phyloP scores from a whole-genome alignment of 2,329 filamentous ascomycete genomes.

The Gnomoniopsis sp. region DNA sequence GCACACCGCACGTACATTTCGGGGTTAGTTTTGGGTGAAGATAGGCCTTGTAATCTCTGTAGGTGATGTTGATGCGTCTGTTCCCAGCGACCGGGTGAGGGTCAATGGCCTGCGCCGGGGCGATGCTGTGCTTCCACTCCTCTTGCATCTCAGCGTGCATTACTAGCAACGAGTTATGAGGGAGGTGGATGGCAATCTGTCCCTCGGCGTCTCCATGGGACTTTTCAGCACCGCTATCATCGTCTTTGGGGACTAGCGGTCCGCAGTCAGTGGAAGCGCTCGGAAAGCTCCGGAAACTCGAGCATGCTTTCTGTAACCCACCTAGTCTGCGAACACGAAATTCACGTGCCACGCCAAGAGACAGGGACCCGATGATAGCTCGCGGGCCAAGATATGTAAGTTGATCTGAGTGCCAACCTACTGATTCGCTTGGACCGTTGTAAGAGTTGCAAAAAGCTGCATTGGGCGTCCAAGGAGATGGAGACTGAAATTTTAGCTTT shows the following conservation, averaged over 20 bases:
- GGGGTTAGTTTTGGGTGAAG: conserved; percentile 78
- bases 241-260: conserved; percentile 53
- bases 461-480: conserved; percentile 75
- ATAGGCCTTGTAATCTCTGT: conserved; percentile 75
- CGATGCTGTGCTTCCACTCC: conserved; percentile 88
- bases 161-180: conserved; percentile 87
- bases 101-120: conserved; percentile 71
- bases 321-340: conserved; percentile 77
- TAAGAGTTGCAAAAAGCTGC: conserved; percentile 96
- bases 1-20: conserved; percentile 69
- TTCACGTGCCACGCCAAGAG: conserved; percentile 86
- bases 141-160: conserved; percentile 99
- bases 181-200: conserved; percentile 88
- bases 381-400: conserved; percentile 84
- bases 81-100: conserved; percentile 80
- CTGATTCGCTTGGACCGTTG: conserved; percentile 72
- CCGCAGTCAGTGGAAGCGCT: conserved; percentile 19
- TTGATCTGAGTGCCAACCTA: conserved; percentile 91
- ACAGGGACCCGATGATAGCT: conserved; percentile 84
- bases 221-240: conserved; percentile 38
- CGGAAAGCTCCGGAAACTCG: conserved; percentile 18
- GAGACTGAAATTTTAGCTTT: conserved; percentile 76
- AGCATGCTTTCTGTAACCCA: conserved; percentile 51
- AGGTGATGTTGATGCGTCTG: conserved; percentile 88
- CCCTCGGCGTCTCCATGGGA: conserved; percentile 61